Conservation (phyloP, 208 protist genomes). For the Kentomonas sorsogonicus region DNA sequence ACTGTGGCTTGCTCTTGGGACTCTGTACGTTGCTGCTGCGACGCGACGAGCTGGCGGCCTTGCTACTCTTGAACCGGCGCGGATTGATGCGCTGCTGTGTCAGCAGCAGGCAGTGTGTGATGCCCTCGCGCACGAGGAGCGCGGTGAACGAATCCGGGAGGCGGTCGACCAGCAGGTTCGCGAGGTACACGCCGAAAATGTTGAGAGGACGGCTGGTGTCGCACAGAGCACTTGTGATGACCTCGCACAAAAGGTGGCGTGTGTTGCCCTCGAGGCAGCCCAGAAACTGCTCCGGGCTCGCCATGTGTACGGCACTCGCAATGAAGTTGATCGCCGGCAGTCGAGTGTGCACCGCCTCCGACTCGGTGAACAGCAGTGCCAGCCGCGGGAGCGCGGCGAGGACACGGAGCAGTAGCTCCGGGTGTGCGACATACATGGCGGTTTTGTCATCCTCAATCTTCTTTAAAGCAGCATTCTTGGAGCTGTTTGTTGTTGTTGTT, state of each 20-base stretch:
- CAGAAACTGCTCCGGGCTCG: conserved; percentile 38
- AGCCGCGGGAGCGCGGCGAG: conserved; percentile 53
- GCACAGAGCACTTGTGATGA: conserved; percentile 46
- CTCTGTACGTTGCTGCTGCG: too few relatives aligned
- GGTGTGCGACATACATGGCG: conserved; percentile 33
- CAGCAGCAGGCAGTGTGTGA: conserved; percentile 42
- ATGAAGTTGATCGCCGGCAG: conserved; percentile 49
- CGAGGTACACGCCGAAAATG: conserved; percentile 50
- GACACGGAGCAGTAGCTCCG: conserved; percentile 41
- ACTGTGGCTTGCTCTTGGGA: too few relatives aligned
- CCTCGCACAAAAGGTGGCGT: conserved; percentile 47
- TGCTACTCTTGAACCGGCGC: too few relatives aligned
- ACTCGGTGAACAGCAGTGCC: conserved; percentile 47
- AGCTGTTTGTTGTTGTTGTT: too few relatives aligned
- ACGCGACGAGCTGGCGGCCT: too few relatives aligned
- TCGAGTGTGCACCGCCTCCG: conserved; percentile 46
- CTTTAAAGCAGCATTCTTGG: not conserved
- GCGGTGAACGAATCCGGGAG: conserved; percentile 41
- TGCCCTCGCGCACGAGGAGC: conserved; percentile 83
- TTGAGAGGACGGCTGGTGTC: conserved; percentile 40
- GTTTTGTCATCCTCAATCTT: conserved; percentile 16
- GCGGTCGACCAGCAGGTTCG: conserved; percentile 61
- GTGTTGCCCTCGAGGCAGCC: conserved; percentile 18
- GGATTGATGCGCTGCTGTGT: conserved; percentile 25
- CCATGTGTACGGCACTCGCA: conserved; percentile 46